phyloP scores from a whole-genome alignment of 2,329 filamentous ascomycete species.

The Colletotrichum sp. region DNA sequence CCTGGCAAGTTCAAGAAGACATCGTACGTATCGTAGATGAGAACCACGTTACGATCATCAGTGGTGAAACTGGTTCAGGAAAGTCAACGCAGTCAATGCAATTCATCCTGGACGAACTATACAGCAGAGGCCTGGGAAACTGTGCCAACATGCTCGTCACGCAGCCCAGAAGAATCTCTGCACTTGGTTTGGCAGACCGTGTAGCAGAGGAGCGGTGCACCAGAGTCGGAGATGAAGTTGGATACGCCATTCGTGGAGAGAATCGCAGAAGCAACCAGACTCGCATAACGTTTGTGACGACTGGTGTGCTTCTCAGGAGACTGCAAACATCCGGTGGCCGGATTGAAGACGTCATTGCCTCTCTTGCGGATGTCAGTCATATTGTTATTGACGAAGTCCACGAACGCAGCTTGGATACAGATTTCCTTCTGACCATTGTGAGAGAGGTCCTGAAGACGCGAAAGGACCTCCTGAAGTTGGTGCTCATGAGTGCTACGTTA shows the following conservation, averaged over 20 bases:
- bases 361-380: constrained; percentile 89
- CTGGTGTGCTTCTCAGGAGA: constrained; percentile 86
- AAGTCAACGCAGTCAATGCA: constrained; percentile 98
- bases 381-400: constrained; percentile 97
- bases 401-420: constrained; percentile 91
- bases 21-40: constrained; percentile 78
- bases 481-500: constrained; percentile 96
- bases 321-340: constrained; percentile 89
- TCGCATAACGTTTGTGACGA: constrained; percentile 94
- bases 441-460: constrained; percentile 78
- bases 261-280: constrained; percentile 77
- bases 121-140: constrained; percentile 74
- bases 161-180: constrained; percentile 92
- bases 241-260: constrained; percentile 91
- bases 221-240: constrained; percentile 83
- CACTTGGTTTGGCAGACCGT: constrained; percentile 89
- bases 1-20: constrained; percentile 81
- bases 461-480: constrained; percentile 82
- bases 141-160: constrained; percentile 93
- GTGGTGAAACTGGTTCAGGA: constrained; percentile 94
- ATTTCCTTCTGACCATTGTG: constrained; percentile 88
- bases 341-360: constrained; percentile 79
- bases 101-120: constrained; percentile 92
- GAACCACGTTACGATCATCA: constrained; percentile 93
- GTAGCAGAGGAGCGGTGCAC: constrained; percentile 91